Conservation (phyloP, 306 rosid species). For the Vigna unguiculata region DNA sequence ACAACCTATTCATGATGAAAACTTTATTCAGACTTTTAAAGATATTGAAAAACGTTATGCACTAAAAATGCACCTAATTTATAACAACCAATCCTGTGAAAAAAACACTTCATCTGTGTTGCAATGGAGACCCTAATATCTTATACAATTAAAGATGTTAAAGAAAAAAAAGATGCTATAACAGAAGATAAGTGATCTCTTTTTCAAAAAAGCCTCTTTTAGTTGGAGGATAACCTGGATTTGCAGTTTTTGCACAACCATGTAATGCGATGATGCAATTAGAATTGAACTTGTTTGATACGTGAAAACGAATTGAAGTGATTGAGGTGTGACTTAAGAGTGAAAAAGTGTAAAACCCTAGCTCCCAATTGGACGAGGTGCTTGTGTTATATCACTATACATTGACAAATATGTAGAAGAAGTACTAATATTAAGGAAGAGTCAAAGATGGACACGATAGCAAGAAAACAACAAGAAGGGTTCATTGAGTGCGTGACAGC, state of each 20-base stretch:
- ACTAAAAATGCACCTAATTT: background rate
- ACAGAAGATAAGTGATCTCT: background rate
- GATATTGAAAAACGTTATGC: background rate
- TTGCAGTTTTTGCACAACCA: background rate
- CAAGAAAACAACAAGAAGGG: background rate
- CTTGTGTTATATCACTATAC: background rate
- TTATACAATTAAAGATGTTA: background rate
- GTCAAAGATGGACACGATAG: conserved; percentile 42
- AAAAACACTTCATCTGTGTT: background rate
- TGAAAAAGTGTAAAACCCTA: conserved; percentile 40
- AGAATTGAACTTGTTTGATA: background rate
- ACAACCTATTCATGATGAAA: background rate
- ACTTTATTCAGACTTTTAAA: background rate
- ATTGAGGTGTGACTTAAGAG: background rate
- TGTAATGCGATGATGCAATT: background rate
- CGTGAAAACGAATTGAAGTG: conserved; percentile 3
- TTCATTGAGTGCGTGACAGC: conserved; percentile 55
- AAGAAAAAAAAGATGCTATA: background rate
- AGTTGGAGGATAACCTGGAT: background rate
- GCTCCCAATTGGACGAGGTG: conserved; percentile 25
- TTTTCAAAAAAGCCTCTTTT: background rate
- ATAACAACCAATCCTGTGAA: background rate
- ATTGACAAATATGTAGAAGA: conserved; percentile 13
- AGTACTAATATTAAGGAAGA: conserved; percentile 25
- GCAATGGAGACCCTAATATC: conserved; percentile 40